Percentiles rank a stretch among this genome's conserved stretches.
Conservation (phyloP, 495 filamentous ascomycete genomes). For the Xylaria acuta region DNA sequence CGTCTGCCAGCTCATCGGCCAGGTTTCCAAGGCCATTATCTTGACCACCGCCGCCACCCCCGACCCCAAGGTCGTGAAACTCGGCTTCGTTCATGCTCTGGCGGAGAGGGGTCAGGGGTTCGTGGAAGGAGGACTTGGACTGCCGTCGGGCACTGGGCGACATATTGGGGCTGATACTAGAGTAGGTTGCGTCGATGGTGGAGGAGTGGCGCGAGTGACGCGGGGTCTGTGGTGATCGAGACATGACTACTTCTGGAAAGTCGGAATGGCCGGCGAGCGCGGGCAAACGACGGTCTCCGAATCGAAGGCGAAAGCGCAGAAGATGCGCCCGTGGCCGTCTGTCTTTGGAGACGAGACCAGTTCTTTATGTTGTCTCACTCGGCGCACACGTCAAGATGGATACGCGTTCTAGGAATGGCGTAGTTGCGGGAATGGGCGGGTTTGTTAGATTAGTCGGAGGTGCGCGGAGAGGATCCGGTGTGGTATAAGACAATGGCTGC, state of each 20-base stretch:
- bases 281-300: conserved; percentile 1
- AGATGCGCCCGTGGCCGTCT: conserved; percentile 4
- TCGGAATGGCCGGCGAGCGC: not conserved
- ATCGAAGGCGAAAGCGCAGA: not conserved
- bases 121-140: conserved; percentile 67
- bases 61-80: conserved; percentile 53
- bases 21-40: conserved; percentile 77
- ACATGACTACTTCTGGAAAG: conserved; percentile 42
- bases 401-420: not conserved
- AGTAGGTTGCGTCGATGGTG: conserved; percentile 58
- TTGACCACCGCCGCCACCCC: conserved; percentile 35
- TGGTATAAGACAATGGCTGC: conserved; percentile 8
- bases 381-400: not conserved
- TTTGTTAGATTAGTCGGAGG: not conserved
- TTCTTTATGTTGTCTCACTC: not conserved
- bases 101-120: conserved; percentile 64
- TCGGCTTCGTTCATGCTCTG: conserved; percentile 57
- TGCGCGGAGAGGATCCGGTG: conserved; percentile 12
- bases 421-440: conserved; percentile 3
- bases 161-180: conserved; percentile 50
- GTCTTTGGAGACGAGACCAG: not conserved
- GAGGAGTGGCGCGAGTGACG: conserved; percentile 72
- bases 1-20: conserved; percentile 77
- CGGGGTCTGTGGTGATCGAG: conserved; percentile 69
- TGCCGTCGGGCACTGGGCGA: conserved; percentile 52